These are phyloP conservation scores for Fusarium sp. DNA, from an alignment of 2,329 filamentous ascomycete genomes.

Conservation along the genomic window DNA sequence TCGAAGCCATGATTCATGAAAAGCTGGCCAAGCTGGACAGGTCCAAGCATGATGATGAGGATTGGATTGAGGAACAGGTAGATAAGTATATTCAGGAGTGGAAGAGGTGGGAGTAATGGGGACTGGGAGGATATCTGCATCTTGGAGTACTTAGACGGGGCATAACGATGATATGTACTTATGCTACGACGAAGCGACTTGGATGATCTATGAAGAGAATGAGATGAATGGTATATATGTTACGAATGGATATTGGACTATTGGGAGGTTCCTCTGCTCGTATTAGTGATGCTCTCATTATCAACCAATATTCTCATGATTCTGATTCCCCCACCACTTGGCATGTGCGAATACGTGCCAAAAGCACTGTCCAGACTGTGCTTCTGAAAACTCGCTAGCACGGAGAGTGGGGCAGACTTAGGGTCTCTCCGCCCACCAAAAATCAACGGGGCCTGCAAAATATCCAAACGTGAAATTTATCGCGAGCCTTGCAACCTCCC, in stretches of 20 bases:
- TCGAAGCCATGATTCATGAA: conserved; percentile 69
- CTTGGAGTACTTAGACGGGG: conserved; percentile 31
- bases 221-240: conserved; percentile 19
- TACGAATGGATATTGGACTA: not conserved
- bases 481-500: conserved; percentile 48
- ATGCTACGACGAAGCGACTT: conserved; percentile 31
- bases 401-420: conserved; percentile 49
- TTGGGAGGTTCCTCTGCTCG: not conserved
- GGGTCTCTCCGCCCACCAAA: conserved; percentile 57
- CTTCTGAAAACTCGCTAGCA: conserved; percentile 45
- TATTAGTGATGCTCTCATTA: not conserved
- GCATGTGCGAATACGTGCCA: not conserved
- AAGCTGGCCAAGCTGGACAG: conserved; percentile 59
- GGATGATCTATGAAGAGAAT: conserved; percentile 35
- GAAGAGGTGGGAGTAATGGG: conserved; percentile 65
- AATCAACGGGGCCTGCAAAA: conserved; percentile 41
- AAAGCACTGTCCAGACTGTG: conserved; percentile 7
- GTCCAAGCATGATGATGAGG: conserved; percentile 48
- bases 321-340: not conserved
- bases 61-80: conserved; percentile 57
- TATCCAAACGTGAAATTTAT: conserved; percentile 53
- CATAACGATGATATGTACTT: conserved; percentile 39
- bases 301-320: not conserved
- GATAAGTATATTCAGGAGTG: conserved; percentile 66
- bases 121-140: conserved; percentile 28